phyloP scores from a whole-genome alignment of 805 yeast genomes.

The Clavispora vitiphila region DNA sequence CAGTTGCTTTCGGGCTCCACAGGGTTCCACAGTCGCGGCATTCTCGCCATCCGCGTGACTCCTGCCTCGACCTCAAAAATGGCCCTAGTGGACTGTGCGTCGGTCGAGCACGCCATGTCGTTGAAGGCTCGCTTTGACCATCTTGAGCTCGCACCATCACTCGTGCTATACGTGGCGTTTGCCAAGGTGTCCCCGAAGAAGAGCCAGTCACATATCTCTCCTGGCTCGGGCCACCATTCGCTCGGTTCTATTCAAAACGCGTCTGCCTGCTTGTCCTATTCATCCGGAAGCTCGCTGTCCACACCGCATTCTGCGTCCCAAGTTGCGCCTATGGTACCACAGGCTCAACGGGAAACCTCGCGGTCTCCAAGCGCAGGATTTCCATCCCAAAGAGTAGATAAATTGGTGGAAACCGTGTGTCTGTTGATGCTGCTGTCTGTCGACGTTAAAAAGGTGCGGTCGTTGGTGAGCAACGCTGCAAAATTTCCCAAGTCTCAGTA shows the following conservation, averaged over 20 bases:
- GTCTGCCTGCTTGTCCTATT: not conserved
- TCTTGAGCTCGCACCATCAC: slow-evolving; percentile 76
- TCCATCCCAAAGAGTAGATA: not conserved
- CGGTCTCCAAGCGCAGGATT: not conserved
- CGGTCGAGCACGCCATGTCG: slow-evolving; percentile 69
- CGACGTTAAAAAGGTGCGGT: slow-evolving; percentile 35
- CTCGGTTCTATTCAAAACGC: not conserved
- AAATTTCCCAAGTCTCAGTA: slow-evolving; percentile 41
- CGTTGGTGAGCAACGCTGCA: slow-evolving; percentile 37
- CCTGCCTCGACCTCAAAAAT: slow-evolving; percentile 17
- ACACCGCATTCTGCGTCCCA: not conserved
- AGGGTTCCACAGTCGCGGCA: slow-evolving; percentile 52
- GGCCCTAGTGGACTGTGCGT: slow-evolving; percentile 63
- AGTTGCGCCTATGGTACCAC: not conserved
- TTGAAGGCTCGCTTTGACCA: slow-evolving; percentile 78
- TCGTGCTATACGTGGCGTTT: slow-evolving; percentile 72
- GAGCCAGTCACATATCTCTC: not conserved
- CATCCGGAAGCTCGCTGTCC: not conserved
- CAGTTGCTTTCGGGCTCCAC: slow-evolving; percentile 27
- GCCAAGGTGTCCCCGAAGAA: slow-evolving; percentile 55
- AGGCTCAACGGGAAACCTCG: not conserved
- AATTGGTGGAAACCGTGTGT: slow-evolving; percentile 4
- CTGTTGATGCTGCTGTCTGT: slow-evolving; percentile 4
- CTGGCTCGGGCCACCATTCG: not conserved
- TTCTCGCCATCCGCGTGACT: slow-evolving; percentile 48